These are phyloP conservation scores for Hordeum marinum DNA, from an alignment of 176 grass and related monocot species.

Conservation along the genomic window DNA sequence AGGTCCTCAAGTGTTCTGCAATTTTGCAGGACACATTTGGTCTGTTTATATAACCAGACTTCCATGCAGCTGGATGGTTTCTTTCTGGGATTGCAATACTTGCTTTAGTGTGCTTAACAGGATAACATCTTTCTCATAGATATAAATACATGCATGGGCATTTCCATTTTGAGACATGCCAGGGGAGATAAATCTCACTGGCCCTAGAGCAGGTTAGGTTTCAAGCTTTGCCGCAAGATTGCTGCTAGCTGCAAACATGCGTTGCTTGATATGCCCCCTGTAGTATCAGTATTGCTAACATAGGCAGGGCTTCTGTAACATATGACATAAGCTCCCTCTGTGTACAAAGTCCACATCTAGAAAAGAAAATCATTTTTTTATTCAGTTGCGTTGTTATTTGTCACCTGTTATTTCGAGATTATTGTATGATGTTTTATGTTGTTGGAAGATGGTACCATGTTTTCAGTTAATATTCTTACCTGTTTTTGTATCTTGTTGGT, in stretches of 20 bases:
- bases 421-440: slow-evolving; percentile 2
- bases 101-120: slow-evolving; percentile 17
- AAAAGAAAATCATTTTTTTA: slow-evolving; percentile 54
- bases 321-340: slow-evolving; percentile 45
- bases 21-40: background rate
- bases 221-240: slow-evolving; percentile 38
- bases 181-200: slow-evolving; percentile 40
- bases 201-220: slow-evolving; percentile 49
- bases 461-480: background rate
- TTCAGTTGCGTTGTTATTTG: slow-evolving; percentile 29
- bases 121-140: slow-evolving; percentile 22
- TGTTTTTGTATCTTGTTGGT: background rate
- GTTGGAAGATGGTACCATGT: background rate
- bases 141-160: slow-evolving; percentile 29
- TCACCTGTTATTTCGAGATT: background rate
- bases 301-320: slow-evolving; percentile 56
- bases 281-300: slow-evolving; percentile 58
- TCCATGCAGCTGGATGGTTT: slow-evolving; percentile 20
- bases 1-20: slow-evolving; percentile 10
- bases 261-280: slow-evolving; percentile 46
- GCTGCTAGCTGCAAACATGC: slow-evolving; percentile 28
- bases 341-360: slow-evolving; percentile 52
- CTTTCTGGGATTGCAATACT: slow-evolving; percentile 12
- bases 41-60: background rate
- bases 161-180: slow-evolving; percentile 46